Base-by-base conservation (phyloP, 305 asterid genomes). In the Euphrasia arctica region DNA sequence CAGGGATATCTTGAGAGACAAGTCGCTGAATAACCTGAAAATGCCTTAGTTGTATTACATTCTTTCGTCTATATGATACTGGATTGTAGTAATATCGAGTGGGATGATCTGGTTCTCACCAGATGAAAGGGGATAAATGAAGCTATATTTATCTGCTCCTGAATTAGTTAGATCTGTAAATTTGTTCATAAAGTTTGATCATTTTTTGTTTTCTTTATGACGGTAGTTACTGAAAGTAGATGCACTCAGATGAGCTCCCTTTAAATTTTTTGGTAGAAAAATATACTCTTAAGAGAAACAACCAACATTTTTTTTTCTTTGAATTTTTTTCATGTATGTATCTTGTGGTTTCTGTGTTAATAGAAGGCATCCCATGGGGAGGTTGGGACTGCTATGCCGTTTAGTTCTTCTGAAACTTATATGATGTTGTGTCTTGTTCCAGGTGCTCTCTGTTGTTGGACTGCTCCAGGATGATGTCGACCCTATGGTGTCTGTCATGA, bases 401-500 rank as follows among this genome's bases (percentile, higher is more conserved):
- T 14, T 62, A 65, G 5, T 55, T 9, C 18, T 0, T 9, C 8
- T 18, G 29, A 18, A 18, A 5, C 10, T 39, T 39, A 13, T 51
- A 18, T 51, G 22, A 13, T 18, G 29, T 31, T 14, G 11, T 29
- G 51, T 11, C 50, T 65, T 74, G 64, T 60, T 78, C 66, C 84
- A 88, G 96, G 95, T 91, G 64, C 98, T 88, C 62, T 91, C 98
- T 56, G 98, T 91, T 62, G 98, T 88, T 60, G 98, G 98, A 59
- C 88, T 91, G 72, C 95, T 91, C 48, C 98, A 91, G 74, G 96
- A 88, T 74, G 98, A 88, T 1, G 98, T 91, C 11, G 98, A 91
- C 62, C 98, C 98, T 31, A 86, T 91, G 98, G 98, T 91, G 9
- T 91, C 98, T 9, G 98, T 91, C 18, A 91, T 91, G 98, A 91